Percentiles rank a stretch among this genome's conserved stretches.
Evolutionary conservation across 179 eudicot genomes (phyloP).

Genomic region (Camellia oleifera): DNA sequence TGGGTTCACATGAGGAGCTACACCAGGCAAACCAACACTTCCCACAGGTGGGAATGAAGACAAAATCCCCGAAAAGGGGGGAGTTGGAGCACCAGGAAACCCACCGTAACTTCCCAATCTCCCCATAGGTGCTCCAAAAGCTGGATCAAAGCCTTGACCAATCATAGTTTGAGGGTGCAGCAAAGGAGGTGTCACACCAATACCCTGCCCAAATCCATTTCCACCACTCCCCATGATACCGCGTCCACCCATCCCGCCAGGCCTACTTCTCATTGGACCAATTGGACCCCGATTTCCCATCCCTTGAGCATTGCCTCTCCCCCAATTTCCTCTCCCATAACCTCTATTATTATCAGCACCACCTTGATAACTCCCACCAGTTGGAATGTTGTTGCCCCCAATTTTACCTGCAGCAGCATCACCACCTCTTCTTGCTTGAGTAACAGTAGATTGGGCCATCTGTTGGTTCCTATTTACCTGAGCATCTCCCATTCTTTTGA

Average conservation of each 20-base stretch:
- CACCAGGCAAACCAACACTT: slow-evolving; percentile 63
- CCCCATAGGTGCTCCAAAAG: slow-evolving; percentile 80
- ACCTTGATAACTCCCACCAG: slow-evolving; percentile 70
- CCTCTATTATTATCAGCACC: slow-evolving; percentile 57
- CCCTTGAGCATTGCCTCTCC: slow-evolving; percentile 73
- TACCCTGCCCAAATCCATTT: slow-evolving; percentile 65
- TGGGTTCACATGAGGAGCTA: slow-evolving; percentile 76
- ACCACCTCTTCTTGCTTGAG: slow-evolving; percentile 53
- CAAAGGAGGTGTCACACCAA: slow-evolving; percentile 66
- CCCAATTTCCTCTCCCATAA: slow-evolving; percentile 77
- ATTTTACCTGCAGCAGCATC: slow-evolving; percentile 41
- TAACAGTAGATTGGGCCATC: slow-evolving; percentile 29
- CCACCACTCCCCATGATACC: slow-evolving; percentile 68
- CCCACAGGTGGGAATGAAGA: slow-evolving; percentile 59
- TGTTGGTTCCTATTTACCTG: slow-evolving; percentile 63
- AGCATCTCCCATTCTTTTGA: slow-evolving; percentile 80
- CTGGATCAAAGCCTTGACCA: slow-evolving; percentile 87
- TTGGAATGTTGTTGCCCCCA: slow-evolving; percentile 41
- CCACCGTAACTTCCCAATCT: slow-evolving; percentile 75
- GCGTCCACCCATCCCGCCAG: slow-evolving; percentile 61
- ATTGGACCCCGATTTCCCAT: slow-evolving; percentile 63
- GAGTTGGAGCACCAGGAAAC: slow-evolving; percentile 61
- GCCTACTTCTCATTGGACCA: slow-evolving; percentile 63
- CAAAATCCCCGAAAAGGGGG: slow-evolving; percentile 59
- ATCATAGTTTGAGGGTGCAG: slow-evolving; percentile 88